Evolutionary conservation across 2,329 filamentous ascomycete genomes (phyloP).

Genomic region (Paraphaeosphaeria sporulosa): DNA sequence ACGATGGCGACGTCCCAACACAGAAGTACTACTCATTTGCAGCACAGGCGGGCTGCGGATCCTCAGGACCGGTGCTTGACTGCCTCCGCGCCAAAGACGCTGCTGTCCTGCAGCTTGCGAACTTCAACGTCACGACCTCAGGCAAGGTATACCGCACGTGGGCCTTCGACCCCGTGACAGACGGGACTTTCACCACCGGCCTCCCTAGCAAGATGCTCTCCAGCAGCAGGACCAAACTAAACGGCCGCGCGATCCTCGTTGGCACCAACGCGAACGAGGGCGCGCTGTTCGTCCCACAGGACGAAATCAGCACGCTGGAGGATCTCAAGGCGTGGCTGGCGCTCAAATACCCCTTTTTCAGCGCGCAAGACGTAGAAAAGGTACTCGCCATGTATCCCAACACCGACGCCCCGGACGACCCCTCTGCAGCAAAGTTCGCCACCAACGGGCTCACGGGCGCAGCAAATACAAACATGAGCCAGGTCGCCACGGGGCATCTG

Average conservation of each 20-base stretch:
- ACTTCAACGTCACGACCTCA: slow-evolving; percentile 41
- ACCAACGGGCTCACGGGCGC: slow-evolving; percentile 42
- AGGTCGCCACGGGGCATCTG: slow-evolving; percentile 61
- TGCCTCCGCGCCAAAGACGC: slow-evolving; percentile 49
- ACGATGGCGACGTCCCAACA: slow-evolving; percentile 54
- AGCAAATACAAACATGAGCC: slow-evolving; percentile 60
- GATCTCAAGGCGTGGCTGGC: slow-evolving; percentile 54
- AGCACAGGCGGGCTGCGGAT: slow-evolving; percentile 35
- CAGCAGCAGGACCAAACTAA: slow-evolving; percentile 44
- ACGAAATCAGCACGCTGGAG: slow-evolving; percentile 50
- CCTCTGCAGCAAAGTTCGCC: slow-evolving; percentile 39
- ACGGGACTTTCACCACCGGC: slow-evolving; percentile 48
- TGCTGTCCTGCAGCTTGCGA: slow-evolving; percentile 47
- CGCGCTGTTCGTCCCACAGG: slow-evolving; percentile 53
- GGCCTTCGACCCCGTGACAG: slow-evolving; percentile 54
- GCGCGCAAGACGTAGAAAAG: slow-evolving; percentile 45
- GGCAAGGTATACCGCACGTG: slow-evolving; percentile 48
- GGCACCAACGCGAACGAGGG: slow-evolving; percentile 62
- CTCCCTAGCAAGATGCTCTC: slow-evolving; percentile 48
- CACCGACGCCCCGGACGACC: slow-evolving; percentile 33
- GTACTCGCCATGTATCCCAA: slow-evolving; percentile 51
- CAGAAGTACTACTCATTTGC: slow-evolving; percentile 55
- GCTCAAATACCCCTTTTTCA: slow-evolving; percentile 48
- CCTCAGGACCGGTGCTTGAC: slow-evolving; percentile 46
- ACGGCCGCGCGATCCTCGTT: slow-evolving; percentile 45